Base-by-base conservation (phyloP, 2,329 filamentous ascomycete genomes). In the Tolypocladium tundrense region DNA sequence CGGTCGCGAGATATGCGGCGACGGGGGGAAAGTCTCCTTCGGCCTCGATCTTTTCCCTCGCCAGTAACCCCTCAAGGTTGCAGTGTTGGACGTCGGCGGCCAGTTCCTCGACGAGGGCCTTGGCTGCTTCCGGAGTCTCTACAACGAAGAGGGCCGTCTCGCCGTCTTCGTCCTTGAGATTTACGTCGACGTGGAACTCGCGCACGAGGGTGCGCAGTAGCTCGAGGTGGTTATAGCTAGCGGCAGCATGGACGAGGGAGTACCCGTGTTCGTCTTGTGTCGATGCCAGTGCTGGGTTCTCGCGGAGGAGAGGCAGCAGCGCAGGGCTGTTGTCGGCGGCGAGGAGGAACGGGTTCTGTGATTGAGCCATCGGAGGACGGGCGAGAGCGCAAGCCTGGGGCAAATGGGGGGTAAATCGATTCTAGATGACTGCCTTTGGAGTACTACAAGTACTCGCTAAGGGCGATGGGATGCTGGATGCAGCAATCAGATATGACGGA, bases 111-210 rank as follows among this genome's bases (percentile, higher is more conserved):
- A 97, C 83, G 9, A 99, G 78, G 56, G 87, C 82, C 65, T 83
- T 84, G 24, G 93, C 93, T 50, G 91, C 87, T 4, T 89, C 86
- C 54, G 88, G 78, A 0, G 85, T 90, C 73, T 99, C 94, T 35
- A 87, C 85, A n/a, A 91, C 90, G 68, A 96, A 99, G 5, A 99
- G 78, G n/a, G 93, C 88, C 1, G 93, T 97, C 74, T 99, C 94
- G 58, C 86, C 84, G 70, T 99, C 94, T 71, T 96, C 90, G 69
- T 99, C 94, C 63, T 82, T 83, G 56, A 97, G 77, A 69, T 97
- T 87, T 53, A 91, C 83, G 60, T 92, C 78, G 31, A 93, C 92
- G 14, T 85, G 75, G 73, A 92, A 90, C 40, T 93, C 89, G 53
- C 78, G 78, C 35, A 96, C 79, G 7, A 99, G 81, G 0, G 84